Percentiles rank a stretch among this genome's conserved stretches.
These are phyloP conservation scores for Neurospora hispaniola DNA, from an alignment of 495 filamentous ascomycete genomes.

Conservation along the genomic window DNA sequence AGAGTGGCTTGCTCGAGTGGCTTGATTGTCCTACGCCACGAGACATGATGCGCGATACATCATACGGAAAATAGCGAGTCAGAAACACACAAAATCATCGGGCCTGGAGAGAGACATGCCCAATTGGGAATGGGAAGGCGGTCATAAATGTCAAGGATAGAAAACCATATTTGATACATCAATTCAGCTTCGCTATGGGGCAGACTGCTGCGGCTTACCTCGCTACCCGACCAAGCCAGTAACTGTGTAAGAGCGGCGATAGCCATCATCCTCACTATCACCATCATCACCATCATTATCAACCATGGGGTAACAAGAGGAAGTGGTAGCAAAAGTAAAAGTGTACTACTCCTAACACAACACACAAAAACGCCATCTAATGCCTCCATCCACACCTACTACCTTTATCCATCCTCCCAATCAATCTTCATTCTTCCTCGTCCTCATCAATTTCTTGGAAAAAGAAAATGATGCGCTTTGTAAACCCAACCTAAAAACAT, in stretches of 20 bases:
- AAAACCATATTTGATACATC: neutral
- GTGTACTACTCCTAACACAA: neutral
- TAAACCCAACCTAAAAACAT: neutral
- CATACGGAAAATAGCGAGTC: neutral
- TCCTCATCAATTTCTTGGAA: neutral
- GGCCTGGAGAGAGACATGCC: no score
- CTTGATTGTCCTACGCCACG: neutral
- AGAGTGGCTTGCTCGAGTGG: neutral
- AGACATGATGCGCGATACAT: neutral
- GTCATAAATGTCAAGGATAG: neutral
- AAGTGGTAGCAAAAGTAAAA: neutral
- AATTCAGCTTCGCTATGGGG: neutral
- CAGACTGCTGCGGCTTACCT: neutral
- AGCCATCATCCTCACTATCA: neutral
- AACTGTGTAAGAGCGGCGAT: no score
- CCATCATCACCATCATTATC: neutral
- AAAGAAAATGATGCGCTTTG: neutral
- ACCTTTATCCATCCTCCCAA: neutral
- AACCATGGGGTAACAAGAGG: neutral
- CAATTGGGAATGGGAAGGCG: neutral
- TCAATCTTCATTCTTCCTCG: neutral
- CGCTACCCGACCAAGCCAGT: no score
- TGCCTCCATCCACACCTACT: neutral
- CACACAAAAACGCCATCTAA: conserved; percentile 1
- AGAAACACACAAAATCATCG: neutral